Evolutionary conservation across 2,329 filamentous ascomycete genomes (phyloP).

Genomic region (Penicillium hesseltinei): DNA sequence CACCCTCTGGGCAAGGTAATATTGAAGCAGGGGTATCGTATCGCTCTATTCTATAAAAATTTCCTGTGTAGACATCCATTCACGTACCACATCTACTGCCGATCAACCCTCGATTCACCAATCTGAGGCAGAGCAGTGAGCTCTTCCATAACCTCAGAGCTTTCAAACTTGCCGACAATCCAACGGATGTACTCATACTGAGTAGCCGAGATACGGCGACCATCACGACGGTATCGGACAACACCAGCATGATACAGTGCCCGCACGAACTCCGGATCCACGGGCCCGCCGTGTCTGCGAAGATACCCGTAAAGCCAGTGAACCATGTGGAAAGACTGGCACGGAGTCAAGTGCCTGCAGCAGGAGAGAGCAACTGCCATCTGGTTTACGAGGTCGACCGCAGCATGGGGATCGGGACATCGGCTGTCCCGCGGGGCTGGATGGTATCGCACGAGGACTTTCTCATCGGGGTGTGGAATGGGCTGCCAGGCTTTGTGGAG

Average conservation of each 20-base stretch:
- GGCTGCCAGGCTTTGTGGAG: constrained; percentile 33
- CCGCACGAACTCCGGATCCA: constrained; percentile 45
- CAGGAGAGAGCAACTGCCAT: constrained; percentile 47
- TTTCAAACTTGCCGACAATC: constrained; percentile 46
- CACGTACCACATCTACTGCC: not conserved
- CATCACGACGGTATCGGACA: constrained; percentile 42
- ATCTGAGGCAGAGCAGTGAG: constrained; percentile 24
- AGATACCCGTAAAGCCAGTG: constrained; percentile 50
- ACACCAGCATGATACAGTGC: constrained; percentile 53
- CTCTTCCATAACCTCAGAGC: constrained; percentile 38
- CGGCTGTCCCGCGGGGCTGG: constrained; percentile 17
- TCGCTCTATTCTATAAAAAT: constrained; percentile 12
- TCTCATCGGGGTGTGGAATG: constrained; percentile 24
- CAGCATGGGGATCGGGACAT: constrained; percentile 35
- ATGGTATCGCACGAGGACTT: constrained; percentile 29
- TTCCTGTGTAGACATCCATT: not conserved
- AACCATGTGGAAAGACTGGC: constrained; percentile 47
- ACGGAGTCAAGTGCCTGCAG: constrained; percentile 36
- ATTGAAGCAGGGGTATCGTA: constrained; percentile 14
- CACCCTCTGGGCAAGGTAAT: not conserved
- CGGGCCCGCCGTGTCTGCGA: constrained; percentile 40
- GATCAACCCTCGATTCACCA: constrained; percentile 11
- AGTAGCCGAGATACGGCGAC: constrained; percentile 31
- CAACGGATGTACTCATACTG: constrained; percentile 46
- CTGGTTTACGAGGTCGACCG: constrained; percentile 45